Evolutionary conservation across 169 alveolate genomes (phyloP), one percentile per base, ranked within the genome.

Genomic region (Cytauxzoon felis): DNA sequence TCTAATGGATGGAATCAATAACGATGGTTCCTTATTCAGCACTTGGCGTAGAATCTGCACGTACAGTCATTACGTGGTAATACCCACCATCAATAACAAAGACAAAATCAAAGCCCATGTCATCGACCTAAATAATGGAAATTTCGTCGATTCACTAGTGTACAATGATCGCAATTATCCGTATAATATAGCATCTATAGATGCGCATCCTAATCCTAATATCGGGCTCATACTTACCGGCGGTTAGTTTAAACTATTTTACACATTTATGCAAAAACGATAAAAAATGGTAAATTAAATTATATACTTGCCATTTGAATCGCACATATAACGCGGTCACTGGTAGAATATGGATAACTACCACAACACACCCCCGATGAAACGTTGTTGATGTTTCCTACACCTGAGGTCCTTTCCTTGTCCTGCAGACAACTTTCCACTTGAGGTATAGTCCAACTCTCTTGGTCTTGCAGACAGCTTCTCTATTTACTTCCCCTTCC

Each of bases 221-320:
- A 29, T 49, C 47, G 75, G 81, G 54, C 64, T 59, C 36, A 33
- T 70, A n/a, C 48, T 70, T 27, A 52, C 81, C 4, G 81, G 81
- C 49, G 75, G 75, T 59, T 42, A 9, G 81, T 33, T 38, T 13
- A 13, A 19, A 19, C 33, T 21, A 11, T 32, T 50, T 7, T 21
- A 16, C 34, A 21, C 5, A 21, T 50, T 32, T 21, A 7, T 50
- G 30, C 7, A 21, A 50, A 2, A 11, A 32, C 16, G 29, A 21
- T 21, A 21, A 32, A 13, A 32, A 5, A 9, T 8, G 23, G 5
- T 4, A 32, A 23, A 7, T 26, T 26, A 42, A 40, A 42, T 57
- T 43, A 5, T 29, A 43, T 19, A 42, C 48, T 26, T 27, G 29
- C 24, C 19, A 43, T 57, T 5, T 59, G 3, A 59, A 59, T 24